Percentiles rank a stretch among this genome's conserved stretches.
Evolutionary conservation across 257 asterid genomes (phyloP).

Genomic region (Gentiana macrophylla): DNA sequence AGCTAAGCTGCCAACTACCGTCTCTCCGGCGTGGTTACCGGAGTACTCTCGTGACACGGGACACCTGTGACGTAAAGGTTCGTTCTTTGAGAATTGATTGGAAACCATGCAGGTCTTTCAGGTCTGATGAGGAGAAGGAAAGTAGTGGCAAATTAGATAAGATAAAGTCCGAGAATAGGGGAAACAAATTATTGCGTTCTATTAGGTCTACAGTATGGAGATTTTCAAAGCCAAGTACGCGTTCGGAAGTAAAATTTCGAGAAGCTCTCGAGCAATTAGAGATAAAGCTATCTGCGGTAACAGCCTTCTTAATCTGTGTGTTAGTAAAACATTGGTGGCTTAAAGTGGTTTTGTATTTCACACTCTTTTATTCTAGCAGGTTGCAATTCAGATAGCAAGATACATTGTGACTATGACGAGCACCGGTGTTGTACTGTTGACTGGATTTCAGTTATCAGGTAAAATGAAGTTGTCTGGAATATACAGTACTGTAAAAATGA

Average conservation of each 20-base stretch:
- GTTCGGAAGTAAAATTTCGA: slow-evolving; percentile 26
- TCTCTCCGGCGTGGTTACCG: slow-evolving; percentile 26
- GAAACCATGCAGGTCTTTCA: slow-evolving; percentile 60
- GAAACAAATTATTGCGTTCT: slow-evolving; percentile 28
- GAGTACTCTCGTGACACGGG: slow-evolving; percentile 19
- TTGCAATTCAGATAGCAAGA: slow-evolving; percentile 72
- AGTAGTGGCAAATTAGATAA: slow-evolving; percentile 13
- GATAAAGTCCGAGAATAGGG: slow-evolving; percentile 15
- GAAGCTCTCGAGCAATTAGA: slow-evolving; percentile 70
- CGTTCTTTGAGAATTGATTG: slow-evolving; percentile 23
- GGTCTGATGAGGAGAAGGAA: slow-evolving; percentile 36
- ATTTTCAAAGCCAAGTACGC: slow-evolving; percentile 74
- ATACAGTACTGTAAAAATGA: neutral
- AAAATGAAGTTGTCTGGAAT: slow-evolving; percentile 10
- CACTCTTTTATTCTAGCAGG: slow-evolving; percentile 22
- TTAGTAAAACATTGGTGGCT: no score
- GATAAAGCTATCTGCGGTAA: slow-evolving; percentile 58
- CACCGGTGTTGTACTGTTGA: slow-evolving; percentile 69
- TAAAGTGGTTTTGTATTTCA: no score
- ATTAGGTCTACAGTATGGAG: slow-evolving; percentile 70
- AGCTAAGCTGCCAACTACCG: slow-evolving; percentile 29
- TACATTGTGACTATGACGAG: slow-evolving; percentile 84
- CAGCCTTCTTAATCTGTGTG: slow-evolving; percentile 1
- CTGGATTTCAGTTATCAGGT: slow-evolving; percentile 96
- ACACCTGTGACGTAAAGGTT: slow-evolving; percentile 25